Evolutionary conservation across 2,329 filamentous ascomycete genomes (phyloP).

Genomic region (Beauveria rudraprayagi): DNA sequence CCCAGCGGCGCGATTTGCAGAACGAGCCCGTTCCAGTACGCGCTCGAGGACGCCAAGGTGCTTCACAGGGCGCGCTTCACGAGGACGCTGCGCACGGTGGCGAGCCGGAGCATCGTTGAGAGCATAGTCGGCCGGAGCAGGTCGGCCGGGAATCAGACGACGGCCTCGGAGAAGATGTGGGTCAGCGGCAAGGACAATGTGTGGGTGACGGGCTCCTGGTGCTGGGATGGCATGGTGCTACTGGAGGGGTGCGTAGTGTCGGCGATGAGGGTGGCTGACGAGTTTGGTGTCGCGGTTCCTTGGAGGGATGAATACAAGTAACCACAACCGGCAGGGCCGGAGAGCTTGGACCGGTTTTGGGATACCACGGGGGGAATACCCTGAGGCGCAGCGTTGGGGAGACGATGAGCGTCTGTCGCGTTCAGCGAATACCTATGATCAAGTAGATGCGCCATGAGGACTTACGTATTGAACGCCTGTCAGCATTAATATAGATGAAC

Average conservation of each 20-base stretch:
- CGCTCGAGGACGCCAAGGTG: constrained; percentile 27
- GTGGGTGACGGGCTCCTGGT: constrained; percentile 52
- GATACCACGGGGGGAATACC: not conserved
- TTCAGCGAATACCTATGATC: not conserved
- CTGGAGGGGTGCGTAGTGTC: constrained; percentile 54
- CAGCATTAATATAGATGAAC: no score
- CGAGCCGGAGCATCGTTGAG: constrained; percentile 40
- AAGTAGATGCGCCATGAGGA: no score
- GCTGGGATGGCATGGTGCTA: constrained; percentile 57
- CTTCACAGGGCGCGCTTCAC: constrained; percentile 42
- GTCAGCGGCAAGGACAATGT: constrained; percentile 45
- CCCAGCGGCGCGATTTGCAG: constrained; percentile 43
- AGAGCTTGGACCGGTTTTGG: not conserved
- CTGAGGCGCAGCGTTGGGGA: not conserved
- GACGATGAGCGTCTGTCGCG: not conserved
- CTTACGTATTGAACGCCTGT: no score
- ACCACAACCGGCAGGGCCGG: not conserved
- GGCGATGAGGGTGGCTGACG: constrained; percentile 46
- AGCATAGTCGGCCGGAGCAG: constrained; percentile 29
- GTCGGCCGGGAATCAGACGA: not conserved
- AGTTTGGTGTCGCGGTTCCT: constrained; percentile 39
- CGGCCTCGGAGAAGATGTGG: constrained; percentile 27
- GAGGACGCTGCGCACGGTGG: constrained; percentile 41
- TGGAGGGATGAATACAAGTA: constrained; percentile 18
- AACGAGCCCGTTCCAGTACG: constrained; percentile 36